These are phyloP conservation scores for Carpinus viminea DNA, from an alignment of 306 rosid species.

Conservation along the genomic window DNA sequence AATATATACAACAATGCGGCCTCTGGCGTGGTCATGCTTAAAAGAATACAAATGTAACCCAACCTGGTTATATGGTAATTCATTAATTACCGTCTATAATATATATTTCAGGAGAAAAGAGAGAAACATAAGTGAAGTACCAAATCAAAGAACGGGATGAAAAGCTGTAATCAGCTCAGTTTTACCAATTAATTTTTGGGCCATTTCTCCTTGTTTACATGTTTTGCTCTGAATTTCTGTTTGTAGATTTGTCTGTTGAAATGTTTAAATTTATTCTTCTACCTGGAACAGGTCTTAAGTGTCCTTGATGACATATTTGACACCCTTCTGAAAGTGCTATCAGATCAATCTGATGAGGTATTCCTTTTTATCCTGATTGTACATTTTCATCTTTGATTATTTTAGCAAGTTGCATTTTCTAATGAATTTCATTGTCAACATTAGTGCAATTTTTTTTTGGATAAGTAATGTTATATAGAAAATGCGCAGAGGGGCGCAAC, in stretches of 20 bases:
- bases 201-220: neutral
- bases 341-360: conserved; percentile 92
- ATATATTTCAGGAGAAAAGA: neutral
- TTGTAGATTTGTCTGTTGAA: neutral
- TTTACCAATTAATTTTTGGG: neutral
- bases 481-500: too few species aligned
- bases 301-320: conserved; percentile 76
- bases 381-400: conserved; percentile 9
- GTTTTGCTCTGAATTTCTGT: neutral
- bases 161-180: neutral
- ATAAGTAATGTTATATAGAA: too few species aligned
- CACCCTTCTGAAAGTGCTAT: conserved; percentile 79
- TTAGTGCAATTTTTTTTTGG: neutral
- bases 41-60: neutral
- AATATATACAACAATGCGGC: neutral
- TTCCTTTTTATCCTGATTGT: conserved; percentile 27
- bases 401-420: conserved; percentile 14
- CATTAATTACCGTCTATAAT: neutral
- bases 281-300: conserved; percentile 67
- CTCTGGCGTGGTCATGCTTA: neutral
- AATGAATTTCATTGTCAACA: neutral
- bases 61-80: neutral
- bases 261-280: conserved; percentile 16
- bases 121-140: neutral
- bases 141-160: neutral